Conservation (phyloP, 1,284 basidiomycete species). For the Papiliotrema laurentii region DNA sequence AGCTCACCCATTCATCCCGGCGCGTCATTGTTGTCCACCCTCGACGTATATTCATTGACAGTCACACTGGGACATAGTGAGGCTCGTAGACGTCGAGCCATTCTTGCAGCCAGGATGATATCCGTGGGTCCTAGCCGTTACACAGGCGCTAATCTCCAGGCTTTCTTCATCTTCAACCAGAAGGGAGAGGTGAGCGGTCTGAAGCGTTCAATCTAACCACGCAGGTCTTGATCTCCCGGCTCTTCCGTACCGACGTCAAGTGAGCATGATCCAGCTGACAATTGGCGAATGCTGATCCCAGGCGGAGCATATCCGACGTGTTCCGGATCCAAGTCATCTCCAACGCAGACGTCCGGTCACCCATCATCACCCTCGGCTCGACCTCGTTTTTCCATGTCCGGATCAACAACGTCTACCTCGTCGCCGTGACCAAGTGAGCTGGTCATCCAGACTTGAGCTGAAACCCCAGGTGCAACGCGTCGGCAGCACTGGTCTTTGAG, state of each 20-base stretch:
- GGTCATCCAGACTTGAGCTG: background rate
- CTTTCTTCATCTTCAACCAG: conserved; percentile 97
- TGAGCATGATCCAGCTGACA: conserved; percentile 39
- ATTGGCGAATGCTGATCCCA: too few species aligned
- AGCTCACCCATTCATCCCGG: background rate
- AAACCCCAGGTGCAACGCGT: conserved; percentile 75
- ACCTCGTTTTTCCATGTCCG: conserved; percentile 97
- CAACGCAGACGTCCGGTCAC: conserved; percentile 91
- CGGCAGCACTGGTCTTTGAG: conserved; percentile 96
- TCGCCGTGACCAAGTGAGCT: conserved; percentile 89
- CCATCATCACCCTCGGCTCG: conserved; percentile 94
- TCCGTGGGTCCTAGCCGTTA: too few species aligned
- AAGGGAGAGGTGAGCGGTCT: conserved; percentile 76
- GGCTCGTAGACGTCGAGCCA: too few species aligned
- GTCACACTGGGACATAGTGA: too few species aligned
- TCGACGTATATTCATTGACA: too few species aligned
- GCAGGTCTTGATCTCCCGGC: conserved; percentile 88
- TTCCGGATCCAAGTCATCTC: conserved; percentile 98
- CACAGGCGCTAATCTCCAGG: conserved; percentile 53
- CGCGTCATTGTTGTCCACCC: background rate
- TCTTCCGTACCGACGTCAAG: conserved; percentile 93
- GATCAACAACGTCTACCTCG: conserved; percentile 89
- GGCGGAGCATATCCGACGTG: conserved; percentile 94
- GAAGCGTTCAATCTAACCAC: background rate
- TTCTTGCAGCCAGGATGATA: too few species aligned